Evolutionary conservation across 177 flowering plant genomes (phyloP), one percentile per base, ranked within the genome.

Genomic region (Vitis hybrid): DNA sequence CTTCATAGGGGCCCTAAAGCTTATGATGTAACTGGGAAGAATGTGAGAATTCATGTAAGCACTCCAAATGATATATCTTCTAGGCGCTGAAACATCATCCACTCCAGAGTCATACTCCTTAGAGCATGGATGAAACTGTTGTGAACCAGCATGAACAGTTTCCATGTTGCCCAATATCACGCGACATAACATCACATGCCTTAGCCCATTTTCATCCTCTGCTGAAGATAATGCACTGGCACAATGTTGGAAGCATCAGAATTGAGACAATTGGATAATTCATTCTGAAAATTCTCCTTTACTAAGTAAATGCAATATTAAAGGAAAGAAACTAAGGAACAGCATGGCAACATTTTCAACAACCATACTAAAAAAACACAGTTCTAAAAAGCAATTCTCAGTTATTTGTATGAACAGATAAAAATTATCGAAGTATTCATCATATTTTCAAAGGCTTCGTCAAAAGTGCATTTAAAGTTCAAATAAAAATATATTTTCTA

Each of bases 81-180:
- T 78, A 1, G 95, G 95, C 11, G 48, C 54, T 1, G 10, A 8
- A 9, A 77, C 54, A 71, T 74, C 75, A 62, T 92, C 95, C 1
- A 88, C 89, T 5, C 95, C 95, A 2, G 95, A 82, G 73, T 90
- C 91, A 34, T 83, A 87, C 6, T 84, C 84, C 55, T 64, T 75
- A 0, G 91, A 87, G 60, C 87, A 83, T 13, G 95, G 92, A 67
- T 75, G 75, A 16, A 48, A 65, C 68, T 89, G 95, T 13, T 52
- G 29, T 0, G 91, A 86, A 48, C 90, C 92, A 16, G 80, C 73
- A 50, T 1, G 2, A 16, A 81, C 61, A 29, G 45, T 45, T 63
- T 81, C 84, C 59, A 31, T 45, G 3, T 71, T 81, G 22, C 84
- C 84, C 68, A 75, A 26, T 18, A 78, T 68, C 1, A 76, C 78